These are phyloP conservation scores for Solanum chiquidenum DNA, from an alignment of 257 asterid species.

Conservation along the genomic window DNA sequence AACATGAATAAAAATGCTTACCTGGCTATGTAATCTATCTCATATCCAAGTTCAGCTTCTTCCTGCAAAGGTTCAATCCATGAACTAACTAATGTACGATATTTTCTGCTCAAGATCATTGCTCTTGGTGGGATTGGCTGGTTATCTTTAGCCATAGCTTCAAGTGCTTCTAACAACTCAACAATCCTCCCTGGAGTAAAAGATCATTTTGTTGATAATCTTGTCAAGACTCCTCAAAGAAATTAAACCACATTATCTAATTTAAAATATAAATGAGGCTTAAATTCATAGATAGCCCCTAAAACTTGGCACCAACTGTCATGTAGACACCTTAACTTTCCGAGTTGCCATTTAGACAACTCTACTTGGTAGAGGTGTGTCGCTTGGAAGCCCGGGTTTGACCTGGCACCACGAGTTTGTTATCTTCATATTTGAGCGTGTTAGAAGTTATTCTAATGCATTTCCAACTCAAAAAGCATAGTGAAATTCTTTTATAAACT, in stretches of 20 bases:
- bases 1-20: conserved; percentile 18
- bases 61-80: conserved; percentile 99
- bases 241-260: not conserved
- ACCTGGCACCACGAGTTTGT: not conserved
- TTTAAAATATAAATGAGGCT: not conserved
- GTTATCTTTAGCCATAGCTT: conserved; percentile 76
- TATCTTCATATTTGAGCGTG: not conserved
- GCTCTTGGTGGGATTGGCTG: conserved; percentile 88
- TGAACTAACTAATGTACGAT: conserved; percentile 93
- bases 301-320: not conserved
- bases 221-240: not conserved
- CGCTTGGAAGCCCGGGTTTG: not conserved
- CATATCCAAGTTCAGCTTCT: conserved; percentile 98
- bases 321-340: not conserved
- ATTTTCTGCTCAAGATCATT: conserved; percentile 85
- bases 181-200: conserved; percentile 65
- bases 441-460: not conserved
- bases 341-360: not conserved
- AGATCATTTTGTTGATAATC: not conserved
- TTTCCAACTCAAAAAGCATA: not conserved
- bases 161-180: conserved; percentile 86
- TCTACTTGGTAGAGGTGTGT: not conserved
- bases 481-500: not conserved
- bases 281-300: not conserved
- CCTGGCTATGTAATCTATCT: conserved; percentile 94